phyloP scores from a whole-genome alignment of 805 yeast species.

The Debaryomyces castellii region DNA sequence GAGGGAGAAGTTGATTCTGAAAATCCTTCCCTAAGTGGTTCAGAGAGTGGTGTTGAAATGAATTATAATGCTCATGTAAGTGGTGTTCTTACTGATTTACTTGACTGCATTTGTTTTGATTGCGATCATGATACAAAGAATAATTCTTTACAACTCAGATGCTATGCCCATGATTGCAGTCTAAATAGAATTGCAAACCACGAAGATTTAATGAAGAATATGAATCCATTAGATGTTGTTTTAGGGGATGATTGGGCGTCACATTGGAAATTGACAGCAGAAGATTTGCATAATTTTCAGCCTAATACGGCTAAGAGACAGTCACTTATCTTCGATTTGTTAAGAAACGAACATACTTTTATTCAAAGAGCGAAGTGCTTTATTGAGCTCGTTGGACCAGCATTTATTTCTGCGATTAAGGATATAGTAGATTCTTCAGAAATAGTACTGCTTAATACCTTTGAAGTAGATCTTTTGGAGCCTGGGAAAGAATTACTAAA shows the following conservation, averaged over 20 bases:
- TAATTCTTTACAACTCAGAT: constrained; percentile 18
- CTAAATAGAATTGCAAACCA: constrained; percentile 31
- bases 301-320: constrained; percentile 61
- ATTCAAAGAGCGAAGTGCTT: constrained; percentile 67
- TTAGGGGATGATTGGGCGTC: constrained; percentile 59
- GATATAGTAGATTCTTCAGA: constrained; percentile 18
- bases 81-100: constrained; percentile 46
- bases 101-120: constrained; percentile 45
- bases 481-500: constrained; percentile 56
- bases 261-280: constrained; percentile 61
- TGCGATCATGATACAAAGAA: constrained; percentile 15
- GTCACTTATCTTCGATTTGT: constrained; percentile 72
- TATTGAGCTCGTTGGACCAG: constrained; percentile 46
- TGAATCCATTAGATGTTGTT: constrained; percentile 24
- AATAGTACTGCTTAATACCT: constrained; percentile 38
- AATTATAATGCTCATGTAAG: constrained; percentile 19
- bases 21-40: too few species aligned
- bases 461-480: constrained; percentile 57
- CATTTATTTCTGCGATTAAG: constrained; percentile 31
- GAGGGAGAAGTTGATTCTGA: background rate
- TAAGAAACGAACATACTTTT: constrained; percentile 68
- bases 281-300: constrained; percentile 51
- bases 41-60: constrained; percentile 12
- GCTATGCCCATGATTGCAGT: constrained; percentile 38
- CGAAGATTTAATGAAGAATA: constrained; percentile 21